phyloP scores from a whole-genome alignment of 2,329 filamentous ascomycete species.

The Alternaria brassicicola region DNA sequence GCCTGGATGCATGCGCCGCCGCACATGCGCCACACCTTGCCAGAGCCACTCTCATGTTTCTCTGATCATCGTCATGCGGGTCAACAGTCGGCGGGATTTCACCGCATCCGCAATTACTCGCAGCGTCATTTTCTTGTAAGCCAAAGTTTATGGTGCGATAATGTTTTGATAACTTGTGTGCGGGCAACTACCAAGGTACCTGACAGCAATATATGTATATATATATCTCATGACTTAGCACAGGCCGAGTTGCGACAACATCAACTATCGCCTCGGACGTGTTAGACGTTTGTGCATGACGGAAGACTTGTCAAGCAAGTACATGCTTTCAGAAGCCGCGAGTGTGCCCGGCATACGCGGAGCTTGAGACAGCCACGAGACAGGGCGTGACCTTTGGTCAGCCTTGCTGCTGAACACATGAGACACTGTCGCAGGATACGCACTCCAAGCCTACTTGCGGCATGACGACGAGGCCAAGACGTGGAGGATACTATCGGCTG shows the following conservation, averaged over 20 bases:
- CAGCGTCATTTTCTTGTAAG: background rate
- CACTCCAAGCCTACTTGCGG: background rate
- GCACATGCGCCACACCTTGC: constrained; percentile 2
- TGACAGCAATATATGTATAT: background rate
- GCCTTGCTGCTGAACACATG: constrained; percentile 10
- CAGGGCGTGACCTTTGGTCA: constrained; percentile 11
- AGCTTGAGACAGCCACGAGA: constrained; percentile 19
- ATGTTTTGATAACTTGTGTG: background rate
- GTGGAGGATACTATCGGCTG: background rate
- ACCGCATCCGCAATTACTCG: background rate
- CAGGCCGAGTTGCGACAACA: background rate
- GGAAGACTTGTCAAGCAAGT: background rate
- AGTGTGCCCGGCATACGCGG: constrained; percentile 1
- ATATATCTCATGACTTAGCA: background rate
- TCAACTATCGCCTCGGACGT: background rate
- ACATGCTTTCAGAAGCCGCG: background rate
- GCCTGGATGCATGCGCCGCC: constrained; percentile 20
- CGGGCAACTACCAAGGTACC: background rate
- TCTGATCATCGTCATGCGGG: background rate
- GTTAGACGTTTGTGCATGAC: background rate
- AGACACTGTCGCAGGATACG: background rate
- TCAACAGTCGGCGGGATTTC: background rate
- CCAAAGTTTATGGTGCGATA: background rate
- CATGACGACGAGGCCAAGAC: background rate
- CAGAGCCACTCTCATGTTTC: background rate